phyloP scores from a whole-genome alignment of 108 stramenopile species.

The Cyclostephanos tholiformis region DNA sequence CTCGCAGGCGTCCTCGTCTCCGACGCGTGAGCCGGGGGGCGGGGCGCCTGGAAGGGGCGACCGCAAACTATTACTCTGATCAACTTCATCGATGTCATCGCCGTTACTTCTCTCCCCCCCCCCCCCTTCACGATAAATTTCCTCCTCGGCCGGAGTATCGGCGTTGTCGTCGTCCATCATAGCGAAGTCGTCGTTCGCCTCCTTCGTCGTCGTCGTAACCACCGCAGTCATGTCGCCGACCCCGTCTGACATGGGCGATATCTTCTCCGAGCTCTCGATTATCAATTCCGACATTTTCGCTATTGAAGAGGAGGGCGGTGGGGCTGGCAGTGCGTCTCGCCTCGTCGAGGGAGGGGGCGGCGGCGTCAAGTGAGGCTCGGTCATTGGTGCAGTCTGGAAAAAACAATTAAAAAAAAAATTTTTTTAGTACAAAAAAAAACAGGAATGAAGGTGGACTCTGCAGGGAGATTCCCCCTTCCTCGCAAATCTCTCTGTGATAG shows the following conservation, averaged over 20 bases:
- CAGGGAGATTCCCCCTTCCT: too few relatives aligned
- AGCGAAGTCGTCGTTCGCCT: too few relatives aligned
- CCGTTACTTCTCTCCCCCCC: too few relatives aligned
- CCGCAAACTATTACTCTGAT: neutral
- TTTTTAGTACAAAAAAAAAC: too few relatives aligned
- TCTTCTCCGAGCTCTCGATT: neutral
- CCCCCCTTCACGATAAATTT: too few relatives aligned
- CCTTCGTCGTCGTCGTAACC: neutral
- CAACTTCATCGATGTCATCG: neutral
- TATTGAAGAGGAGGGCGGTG: neutral
- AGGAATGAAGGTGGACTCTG: too few relatives aligned
- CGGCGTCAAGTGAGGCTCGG: neutral
- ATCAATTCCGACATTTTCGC: neutral
- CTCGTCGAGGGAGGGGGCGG: neutral
- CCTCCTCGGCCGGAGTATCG: neutral
- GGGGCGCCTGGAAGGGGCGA: neutral
- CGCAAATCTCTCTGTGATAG: too few relatives aligned
- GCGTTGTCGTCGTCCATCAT: neutral
- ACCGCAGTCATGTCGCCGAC: neutral
- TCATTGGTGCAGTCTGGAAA: neutral
- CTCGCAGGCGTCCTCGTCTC: neutral
- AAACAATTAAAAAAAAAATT: too few relatives aligned
- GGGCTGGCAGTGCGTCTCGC: neutral
- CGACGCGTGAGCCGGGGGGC: neutral
- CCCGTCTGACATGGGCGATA: neutral